Percentiles rank a stretch among this genome's conserved stretches.
Conservation (phyloP, 805 yeast genomes). For the Spathaspora sp. region DNA sequence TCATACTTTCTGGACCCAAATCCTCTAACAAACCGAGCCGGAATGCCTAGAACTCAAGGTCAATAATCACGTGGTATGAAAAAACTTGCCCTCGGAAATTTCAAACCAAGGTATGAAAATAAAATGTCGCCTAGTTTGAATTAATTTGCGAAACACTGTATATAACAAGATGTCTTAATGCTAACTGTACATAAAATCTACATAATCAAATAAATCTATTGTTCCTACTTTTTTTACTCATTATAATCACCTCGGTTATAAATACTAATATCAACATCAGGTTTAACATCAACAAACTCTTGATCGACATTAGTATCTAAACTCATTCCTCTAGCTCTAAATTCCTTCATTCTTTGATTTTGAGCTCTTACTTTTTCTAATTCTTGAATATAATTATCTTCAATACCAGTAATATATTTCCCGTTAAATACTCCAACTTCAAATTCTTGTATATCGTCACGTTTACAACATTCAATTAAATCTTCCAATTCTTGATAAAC, state of each 20-base stretch:
- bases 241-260: constrained; percentile 54
- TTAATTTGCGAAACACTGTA: too few relatives aligned
- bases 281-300: constrained; percentile 65
- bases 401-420: constrained; percentile 89
- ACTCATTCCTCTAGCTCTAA: constrained; percentile 35
- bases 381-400: constrained; percentile 74
- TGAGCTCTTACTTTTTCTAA: constrained; percentile 79
- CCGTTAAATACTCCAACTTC: constrained; percentile 99
- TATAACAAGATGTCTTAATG: neutral
- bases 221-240: constrained; percentile 3
- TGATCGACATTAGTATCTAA: constrained; percentile 40
- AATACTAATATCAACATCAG: constrained; percentile 64
- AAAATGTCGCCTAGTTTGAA: too few relatives aligned
- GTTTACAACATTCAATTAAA: constrained; percentile 72
- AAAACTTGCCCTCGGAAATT: too few relatives aligned
- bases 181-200: neutral
- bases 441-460: constrained; percentile 53
- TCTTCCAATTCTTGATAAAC: constrained; percentile 86
- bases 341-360: constrained; percentile 54
- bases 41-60: too few relatives aligned
- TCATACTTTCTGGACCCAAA: too few relatives aligned
- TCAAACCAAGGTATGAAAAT: too few relatives aligned
- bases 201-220: neutral
- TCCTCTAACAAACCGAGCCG: too few relatives aligned
- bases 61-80: too few relatives aligned